phyloP scores from a whole-genome alignment of 345 rosid species.

The Eucalyptus sp. region DNA sequence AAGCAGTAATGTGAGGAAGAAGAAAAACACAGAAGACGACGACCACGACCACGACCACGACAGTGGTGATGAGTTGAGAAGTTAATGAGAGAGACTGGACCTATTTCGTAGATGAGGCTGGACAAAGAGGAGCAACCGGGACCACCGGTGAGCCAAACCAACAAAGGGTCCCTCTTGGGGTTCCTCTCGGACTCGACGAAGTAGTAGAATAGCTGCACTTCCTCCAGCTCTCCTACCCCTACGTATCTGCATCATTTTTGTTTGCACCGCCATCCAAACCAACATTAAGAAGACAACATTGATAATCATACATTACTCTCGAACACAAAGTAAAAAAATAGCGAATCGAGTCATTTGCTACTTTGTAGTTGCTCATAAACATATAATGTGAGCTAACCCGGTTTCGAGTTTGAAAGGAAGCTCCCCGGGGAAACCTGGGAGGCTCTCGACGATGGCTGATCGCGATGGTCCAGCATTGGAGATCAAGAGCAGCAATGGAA shows the following conservation, averaged over 20 bases:
- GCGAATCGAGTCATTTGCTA: neutral
- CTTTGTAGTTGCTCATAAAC: neutral
- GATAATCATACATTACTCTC: neutral
- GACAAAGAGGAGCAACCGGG: conserved; percentile 20
- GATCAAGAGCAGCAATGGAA: neutral
- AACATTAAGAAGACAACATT: neutral
- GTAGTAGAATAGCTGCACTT: conserved; percentile 11
- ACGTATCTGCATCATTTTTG: neutral
- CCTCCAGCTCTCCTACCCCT: conserved; percentile 7
- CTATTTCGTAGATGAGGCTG: conserved; percentile 3
- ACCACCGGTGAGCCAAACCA: conserved; percentile 18
- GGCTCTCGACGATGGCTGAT: neutral
- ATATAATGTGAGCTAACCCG: neutral
- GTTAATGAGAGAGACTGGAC: neutral
- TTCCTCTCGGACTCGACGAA: conserved; percentile 8
- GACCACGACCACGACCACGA: neutral
- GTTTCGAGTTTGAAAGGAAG: conserved; percentile 15
- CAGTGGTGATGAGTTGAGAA: neutral
- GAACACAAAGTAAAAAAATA: neutral
- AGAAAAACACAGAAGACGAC: neutral
- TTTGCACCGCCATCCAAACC: neutral
- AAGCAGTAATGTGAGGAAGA: neutral
- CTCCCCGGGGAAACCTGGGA: conserved; percentile 7
- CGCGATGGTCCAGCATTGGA: neutral
- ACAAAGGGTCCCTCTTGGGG: conserved; percentile 9